Base-by-base conservation (phyloP, 148 eudicot genomes). In the Camellia lanceoleosa region DNA sequence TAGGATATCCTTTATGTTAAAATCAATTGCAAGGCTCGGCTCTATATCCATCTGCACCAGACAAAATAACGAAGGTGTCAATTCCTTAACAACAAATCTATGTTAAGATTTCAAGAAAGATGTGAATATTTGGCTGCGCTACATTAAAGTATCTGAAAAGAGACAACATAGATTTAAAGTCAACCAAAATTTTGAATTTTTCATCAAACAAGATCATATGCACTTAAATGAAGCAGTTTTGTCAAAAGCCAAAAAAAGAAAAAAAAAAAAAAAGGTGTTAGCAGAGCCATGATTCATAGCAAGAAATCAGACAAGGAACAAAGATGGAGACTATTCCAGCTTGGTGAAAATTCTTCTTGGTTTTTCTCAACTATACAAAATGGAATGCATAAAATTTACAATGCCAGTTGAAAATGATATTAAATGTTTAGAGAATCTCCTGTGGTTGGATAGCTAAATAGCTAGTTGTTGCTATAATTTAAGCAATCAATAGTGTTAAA, bases 1-100 rank as follows among this genome's bases (percentile, higher is more conserved):
- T 7, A 93, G 98, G 98, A 95, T 95, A 95, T 95, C 96, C 83
- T 88, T 87, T 80, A 92, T 92, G 73, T 80, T 81, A 81, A 95
- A 92, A 85, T 92, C 97, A 84, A 96, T 89, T 44, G 92, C 97
- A 84, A 92, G 97, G 84, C 98, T 82, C 71, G 91, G 92, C 85
- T 96, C 98, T 78, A 92, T 89, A 79, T 90, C 92, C 94, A 91
- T 91, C 99, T 93, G 93, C 90, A 91, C 9, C 78, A 85, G 58
- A 66, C 12, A 73, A 84, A 80, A 72, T 3, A 61, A 73, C 52
- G 75, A 82, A 42, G 10, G 47, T 55, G 59, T 74, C 20, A 83
- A 41, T 84, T 78, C 60, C 43, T 64, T 60, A 46, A 65, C 80
- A 63, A 77, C 44, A 71, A 71, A 51, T 30, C 73, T 49, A 55